Percentiles rank a stretch among this genome's conserved stretches.
Conservation (phyloP, 2,329 filamentous ascomycete species). For the Aspergillus unguis region DNA sequence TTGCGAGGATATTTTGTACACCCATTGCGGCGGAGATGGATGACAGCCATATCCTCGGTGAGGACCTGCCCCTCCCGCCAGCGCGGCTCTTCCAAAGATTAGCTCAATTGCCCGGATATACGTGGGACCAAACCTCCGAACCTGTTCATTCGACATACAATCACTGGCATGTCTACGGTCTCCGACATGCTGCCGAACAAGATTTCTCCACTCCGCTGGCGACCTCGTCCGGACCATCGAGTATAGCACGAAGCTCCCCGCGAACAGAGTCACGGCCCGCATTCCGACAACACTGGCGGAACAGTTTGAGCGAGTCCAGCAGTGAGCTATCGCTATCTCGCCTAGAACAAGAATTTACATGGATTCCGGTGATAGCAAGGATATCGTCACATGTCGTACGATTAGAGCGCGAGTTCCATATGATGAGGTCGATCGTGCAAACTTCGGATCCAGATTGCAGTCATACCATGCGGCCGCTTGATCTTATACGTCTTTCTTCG, state of each 20-base stretch:
- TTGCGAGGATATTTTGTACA: slow-evolving; percentile 14
- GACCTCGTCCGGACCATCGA: slow-evolving; percentile 43
- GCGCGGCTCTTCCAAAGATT: slow-evolving; percentile 69
- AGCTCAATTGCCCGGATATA: slow-evolving; percentile 69
- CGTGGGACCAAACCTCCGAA: slow-evolving; percentile 65
- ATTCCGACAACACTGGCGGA: slow-evolving; percentile 46
- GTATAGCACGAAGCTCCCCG: slow-evolving; percentile 43
- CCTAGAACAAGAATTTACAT: slow-evolving; percentile 39
- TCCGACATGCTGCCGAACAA: slow-evolving; percentile 53
- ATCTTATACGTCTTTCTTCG: slow-evolving; percentile 68
- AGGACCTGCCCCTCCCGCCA: slow-evolving; percentile 55
- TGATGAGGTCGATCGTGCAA: slow-evolving; percentile 68
- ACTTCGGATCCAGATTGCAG: slow-evolving; percentile 68
- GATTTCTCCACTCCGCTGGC: slow-evolving; percentile 48
- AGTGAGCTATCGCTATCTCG: slow-evolving; percentile 43
- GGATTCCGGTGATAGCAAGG: slow-evolving; percentile 71
- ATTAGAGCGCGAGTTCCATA: slow-evolving; percentile 83
- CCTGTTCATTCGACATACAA: slow-evolving; percentile 67
- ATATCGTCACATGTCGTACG: slow-evolving; percentile 78
- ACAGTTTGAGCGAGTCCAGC: slow-evolving; percentile 51
- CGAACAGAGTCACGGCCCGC: slow-evolving; percentile 39
- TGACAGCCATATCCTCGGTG: slow-evolving; percentile 39
- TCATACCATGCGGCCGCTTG: slow-evolving; percentile 77
- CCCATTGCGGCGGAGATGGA: slow-evolving; percentile 29
- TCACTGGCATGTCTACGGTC: slow-evolving; percentile 75